Evolutionary conservation across 345 rosid genomes (phyloP).

Genomic region (Eucalyptus virginea): DNA sequence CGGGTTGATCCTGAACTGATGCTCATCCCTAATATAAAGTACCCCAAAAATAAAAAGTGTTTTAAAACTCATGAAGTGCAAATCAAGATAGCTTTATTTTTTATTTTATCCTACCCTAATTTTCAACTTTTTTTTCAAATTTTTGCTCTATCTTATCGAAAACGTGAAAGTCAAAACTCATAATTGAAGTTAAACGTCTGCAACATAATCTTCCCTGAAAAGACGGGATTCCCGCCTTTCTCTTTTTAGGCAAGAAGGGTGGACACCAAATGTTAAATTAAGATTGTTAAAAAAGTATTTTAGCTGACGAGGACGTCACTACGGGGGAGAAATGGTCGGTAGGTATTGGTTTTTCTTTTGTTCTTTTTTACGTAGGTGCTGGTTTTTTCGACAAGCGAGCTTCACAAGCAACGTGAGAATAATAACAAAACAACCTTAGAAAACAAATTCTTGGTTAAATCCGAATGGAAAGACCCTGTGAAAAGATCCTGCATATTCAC

Average conservation of each 20-base stretch:
- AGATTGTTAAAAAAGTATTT: too few species aligned
- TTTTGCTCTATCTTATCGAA: rapidly evolving
- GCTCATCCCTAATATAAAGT: too few species aligned
- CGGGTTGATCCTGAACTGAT: too few species aligned
- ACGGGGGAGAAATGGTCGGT: not conserved
- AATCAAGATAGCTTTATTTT: not conserved
- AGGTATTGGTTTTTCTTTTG: not conserved
- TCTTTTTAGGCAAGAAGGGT: too few species aligned
- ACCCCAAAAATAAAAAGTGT: not conserved
- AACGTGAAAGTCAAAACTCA: too few species aligned
- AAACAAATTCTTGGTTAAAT: not conserved
- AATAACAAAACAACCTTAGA: not conserved
- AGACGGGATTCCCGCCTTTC: too few species aligned
- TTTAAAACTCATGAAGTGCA: not conserved
- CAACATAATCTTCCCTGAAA: too few species aligned
- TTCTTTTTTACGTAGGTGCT: not conserved
- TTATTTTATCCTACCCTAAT: too few species aligned
- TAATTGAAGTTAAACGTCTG: too few species aligned
- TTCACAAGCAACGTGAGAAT: not conserved
- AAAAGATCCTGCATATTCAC: not conserved
- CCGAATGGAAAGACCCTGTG: not conserved
- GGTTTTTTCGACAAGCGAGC: not conserved
- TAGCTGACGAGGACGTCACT: not conserved
- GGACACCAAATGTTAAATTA: too few species aligned
- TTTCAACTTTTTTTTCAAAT: too few species aligned